Base-by-base conservation (phyloP, 495 filamentous ascomycete species). In the Cryomyces antarcticus region DNA sequence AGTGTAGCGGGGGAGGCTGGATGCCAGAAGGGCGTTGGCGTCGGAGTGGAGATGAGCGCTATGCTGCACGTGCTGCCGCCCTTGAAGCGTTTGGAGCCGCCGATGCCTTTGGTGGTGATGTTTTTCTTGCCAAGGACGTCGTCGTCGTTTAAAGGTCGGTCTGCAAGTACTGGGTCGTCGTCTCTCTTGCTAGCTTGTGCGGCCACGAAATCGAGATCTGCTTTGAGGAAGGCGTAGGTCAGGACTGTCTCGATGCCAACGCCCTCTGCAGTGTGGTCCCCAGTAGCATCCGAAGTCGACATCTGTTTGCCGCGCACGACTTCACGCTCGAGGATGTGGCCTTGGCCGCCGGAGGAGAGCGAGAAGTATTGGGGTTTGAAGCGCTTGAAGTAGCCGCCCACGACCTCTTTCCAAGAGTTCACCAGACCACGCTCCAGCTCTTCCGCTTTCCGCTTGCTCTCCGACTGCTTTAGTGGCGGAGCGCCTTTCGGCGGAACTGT, bases 11-110 rank as follows among this genome's bases (percentile, higher is more conserved):
- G 77, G 3, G 82, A 77, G 2, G 74, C 69, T 1, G 89, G 89
- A 53, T 96, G 80, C 89, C 89, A 97, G 60, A 89, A 97, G 1
- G 89, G 89, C 1, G 79, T 77, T 0, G 86, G 78, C 0, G 78
- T 93, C 0, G 88, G 83, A 0, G 89, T 93, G 3, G 83, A 89
- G 44, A 97, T 84, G 44, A 97, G 68, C 1, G 80, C 88, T 13
- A 93, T 63, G 34, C 80, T 89, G 28, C 81, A 83, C 5, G 89
- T 97, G 41, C 82, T 89, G 35, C 89, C 89, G 33, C 89, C 89
- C 55, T 80, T 80, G 62, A 95, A 95, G 40, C 80, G 77, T 34
- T 66, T 72, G n/a, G 63, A 60, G 27, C 79, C 77, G 31, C 80
- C 78, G 37, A 86, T 82, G 31, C 42, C 45, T 31, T 57, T 58